Percentiles rank a stretch among this genome's conserved stretches.
Conservation (phyloP, 768 basidiomycete genomes). For the Pluteus cervinus region DNA sequence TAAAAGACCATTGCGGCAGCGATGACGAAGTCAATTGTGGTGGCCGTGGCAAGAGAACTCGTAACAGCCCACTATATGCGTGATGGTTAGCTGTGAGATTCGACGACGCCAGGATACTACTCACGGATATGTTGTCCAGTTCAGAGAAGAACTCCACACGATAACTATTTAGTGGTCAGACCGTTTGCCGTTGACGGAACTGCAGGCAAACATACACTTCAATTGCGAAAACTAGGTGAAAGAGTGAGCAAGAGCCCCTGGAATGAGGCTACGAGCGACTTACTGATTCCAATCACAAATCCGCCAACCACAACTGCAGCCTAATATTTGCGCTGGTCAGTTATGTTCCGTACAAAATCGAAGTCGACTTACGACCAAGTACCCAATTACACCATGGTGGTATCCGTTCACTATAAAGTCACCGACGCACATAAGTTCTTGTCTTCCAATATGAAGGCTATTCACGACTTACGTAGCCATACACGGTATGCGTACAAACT, state of each 20-base stretch:
- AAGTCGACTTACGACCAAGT: conserved; percentile 17
- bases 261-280: conserved; percentile 6
- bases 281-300: conserved; percentile 30
- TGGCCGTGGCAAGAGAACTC: conserved; percentile 34
- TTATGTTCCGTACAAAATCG: not conserved
- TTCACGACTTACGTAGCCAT: conserved; percentile 35
- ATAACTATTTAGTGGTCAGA: conserved; percentile 16
- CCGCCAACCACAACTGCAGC: conserved; percentile 29
- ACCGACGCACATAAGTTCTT: not conserved
- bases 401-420: conserved; percentile 15
- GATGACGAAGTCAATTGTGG: conserved; percentile 39
- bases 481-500: conserved; percentile 41
- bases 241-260: not conserved
- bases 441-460: not conserved
- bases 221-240: conserved; percentile 25
- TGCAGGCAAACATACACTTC: conserved; percentile 22
- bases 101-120: conserved; percentile 8
- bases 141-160: conserved; percentile 24
- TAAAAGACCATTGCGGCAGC: conserved; percentile 30
- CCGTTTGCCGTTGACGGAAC: not conserved
- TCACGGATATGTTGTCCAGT: conserved; percentile 24
- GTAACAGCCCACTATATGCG: conserved; percentile 33
- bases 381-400: conserved; percentile 19
- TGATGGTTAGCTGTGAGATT: not conserved
- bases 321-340: conserved; percentile 12